These are phyloP conservation scores for Mortierella sp. DNA, from an alignment of 371 early-diverging fungal genomes.

Conservation along the genomic window DNA sequence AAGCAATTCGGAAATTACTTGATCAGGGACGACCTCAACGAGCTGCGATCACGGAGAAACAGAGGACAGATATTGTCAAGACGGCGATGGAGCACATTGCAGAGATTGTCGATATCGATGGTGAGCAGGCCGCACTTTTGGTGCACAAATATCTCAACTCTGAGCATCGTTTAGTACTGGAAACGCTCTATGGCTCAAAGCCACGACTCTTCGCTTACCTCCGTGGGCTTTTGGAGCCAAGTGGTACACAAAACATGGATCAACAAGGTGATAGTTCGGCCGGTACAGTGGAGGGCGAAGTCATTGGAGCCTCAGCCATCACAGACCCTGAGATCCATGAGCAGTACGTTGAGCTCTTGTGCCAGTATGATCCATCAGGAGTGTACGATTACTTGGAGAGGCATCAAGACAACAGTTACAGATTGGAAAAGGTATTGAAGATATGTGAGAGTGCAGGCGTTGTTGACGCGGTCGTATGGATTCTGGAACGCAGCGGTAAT, in stretches of 20 bases:
- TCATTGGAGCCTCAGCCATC: constrained; percentile 25
- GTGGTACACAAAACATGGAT: constrained; percentile 9
- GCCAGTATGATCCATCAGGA: constrained; percentile 72
- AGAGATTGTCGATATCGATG: constrained; percentile 76
- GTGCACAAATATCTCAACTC: constrained; percentile 69
- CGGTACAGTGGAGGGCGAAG: constrained; percentile 5
- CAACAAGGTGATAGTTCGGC: background rate
- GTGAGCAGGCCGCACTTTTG: constrained; percentile 68
- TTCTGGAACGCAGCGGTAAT: constrained; percentile 78
- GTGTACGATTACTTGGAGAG: constrained; percentile 74
- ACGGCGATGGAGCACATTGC: constrained; percentile 72
- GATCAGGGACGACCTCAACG: constrained; percentile 53
- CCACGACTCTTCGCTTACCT: constrained; percentile 72
- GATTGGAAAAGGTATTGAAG: constrained; percentile 64
- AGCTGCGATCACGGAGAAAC: constrained; percentile 57
- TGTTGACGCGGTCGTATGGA: constrained; percentile 82
- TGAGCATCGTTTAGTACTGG: constrained; percentile 71
- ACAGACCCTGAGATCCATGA: constrained; percentile 66
- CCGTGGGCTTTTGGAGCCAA: constrained; percentile 74
- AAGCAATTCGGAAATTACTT: constrained; percentile 66
- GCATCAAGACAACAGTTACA: constrained; percentile 65
- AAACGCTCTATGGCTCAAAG: constrained; percentile 62
- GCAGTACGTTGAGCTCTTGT: constrained; percentile 75
- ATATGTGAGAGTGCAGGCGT: constrained; percentile 69
- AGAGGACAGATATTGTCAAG: constrained; percentile 67